phyloP scores from a whole-genome alignment of 169 alveolate species.

The Babesia caballi region DNA sequence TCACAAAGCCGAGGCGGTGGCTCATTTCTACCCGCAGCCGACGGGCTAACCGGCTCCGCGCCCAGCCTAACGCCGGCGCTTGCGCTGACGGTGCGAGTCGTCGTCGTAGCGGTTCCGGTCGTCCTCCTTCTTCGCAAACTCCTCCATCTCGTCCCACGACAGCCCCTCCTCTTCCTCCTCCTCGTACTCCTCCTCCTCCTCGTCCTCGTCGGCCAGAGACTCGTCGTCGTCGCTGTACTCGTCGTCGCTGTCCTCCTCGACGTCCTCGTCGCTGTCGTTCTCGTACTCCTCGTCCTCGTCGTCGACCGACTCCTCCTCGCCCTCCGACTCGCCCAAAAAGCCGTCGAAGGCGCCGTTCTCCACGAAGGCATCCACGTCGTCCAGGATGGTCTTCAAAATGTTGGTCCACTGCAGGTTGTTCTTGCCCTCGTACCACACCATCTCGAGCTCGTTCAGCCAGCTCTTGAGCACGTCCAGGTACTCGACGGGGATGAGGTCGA shows the following conservation, averaged over 20 bases:
- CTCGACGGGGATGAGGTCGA: slow-evolving; percentile 92
- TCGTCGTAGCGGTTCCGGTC: slow-evolving; percentile 38
- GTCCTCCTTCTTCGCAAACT: slow-evolving; percentile 66
- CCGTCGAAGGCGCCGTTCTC: slow-evolving; percentile 85
- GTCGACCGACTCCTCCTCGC: slow-evolving; percentile 79
- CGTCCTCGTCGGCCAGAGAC: slow-evolving; percentile 76
- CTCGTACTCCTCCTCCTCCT: slow-evolving; percentile 81
- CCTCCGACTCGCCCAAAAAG: slow-evolving; percentile 83
- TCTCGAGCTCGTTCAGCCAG: slow-evolving; percentile 86
- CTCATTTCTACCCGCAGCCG: no score
- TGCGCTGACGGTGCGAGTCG: slow-evolving; percentile 18
- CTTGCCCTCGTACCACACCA: slow-evolving; percentile 90
- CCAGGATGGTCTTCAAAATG: slow-evolving; percentile 80
- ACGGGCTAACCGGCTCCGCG: no score
- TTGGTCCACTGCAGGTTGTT: slow-evolving; percentile 88
- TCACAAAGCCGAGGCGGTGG: not conserved
- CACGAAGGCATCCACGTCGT: slow-evolving; percentile 83
- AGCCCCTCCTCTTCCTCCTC: slow-evolving; percentile 85
- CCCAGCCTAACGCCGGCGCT: slow-evolving; percentile 24
- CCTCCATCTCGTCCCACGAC: slow-evolving; percentile 86
- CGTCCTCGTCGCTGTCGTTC: slow-evolving; percentile 68
- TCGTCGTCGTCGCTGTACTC: slow-evolving; percentile 74
- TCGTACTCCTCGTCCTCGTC: slow-evolving; percentile 82
- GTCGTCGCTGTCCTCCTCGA: slow-evolving; percentile 72
- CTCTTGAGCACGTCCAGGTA: slow-evolving; percentile 89